Percentiles rank a stretch among this genome's conserved stretches.
phyloP scores from a whole-genome alignment of 2,329 filamentous ascomycete species.

The Chrysosporium queenslandicum region DNA sequence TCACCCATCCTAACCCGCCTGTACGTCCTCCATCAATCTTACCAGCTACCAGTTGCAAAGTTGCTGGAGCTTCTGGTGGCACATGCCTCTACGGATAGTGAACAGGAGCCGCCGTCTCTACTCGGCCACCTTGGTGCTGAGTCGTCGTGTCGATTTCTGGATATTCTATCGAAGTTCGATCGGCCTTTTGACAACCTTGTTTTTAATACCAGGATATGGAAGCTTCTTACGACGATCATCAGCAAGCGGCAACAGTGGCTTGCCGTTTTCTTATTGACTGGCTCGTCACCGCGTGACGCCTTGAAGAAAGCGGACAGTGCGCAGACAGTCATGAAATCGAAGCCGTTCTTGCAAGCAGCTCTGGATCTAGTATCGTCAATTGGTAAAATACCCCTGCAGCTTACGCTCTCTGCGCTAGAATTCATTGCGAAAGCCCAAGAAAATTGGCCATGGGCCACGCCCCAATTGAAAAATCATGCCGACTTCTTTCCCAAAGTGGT shows the following conservation, averaged over 20 bases:
- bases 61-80: conserved; percentile 65
- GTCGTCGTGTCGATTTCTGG: conserved; percentile 73
- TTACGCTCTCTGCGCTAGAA: conserved; percentile 66
- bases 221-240: conserved; percentile 73
- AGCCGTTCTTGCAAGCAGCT: conserved; percentile 64
- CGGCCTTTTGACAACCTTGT: conserved; percentile 54
- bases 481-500: conserved; percentile 63
- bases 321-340: conserved; percentile 40
- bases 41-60: conserved; percentile 55
- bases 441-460: conserved; percentile 90
- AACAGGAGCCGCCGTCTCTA: conserved; percentile 81
- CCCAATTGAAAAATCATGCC: conserved; percentile 62
- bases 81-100: conserved; percentile 51
- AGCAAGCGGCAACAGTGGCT: conserved; percentile 93
- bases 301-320: conserved; percentile 44
- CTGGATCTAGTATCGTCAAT: conserved; percentile 60
- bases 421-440: conserved; percentile 85
- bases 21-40: conserved; percentile 58
- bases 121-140: conserved; percentile 77
- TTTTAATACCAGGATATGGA: conserved; percentile 66
- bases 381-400: conserved; percentile 51
- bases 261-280: conserved; percentile 83
- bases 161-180: conserved; percentile 65
- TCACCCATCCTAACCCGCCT: conserved; percentile 66
- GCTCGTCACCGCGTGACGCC: conserved; percentile 68